Evolutionary conservation across 257 asterid genomes (phyloP).

Genomic region (Solanum paucissectum): DNA sequence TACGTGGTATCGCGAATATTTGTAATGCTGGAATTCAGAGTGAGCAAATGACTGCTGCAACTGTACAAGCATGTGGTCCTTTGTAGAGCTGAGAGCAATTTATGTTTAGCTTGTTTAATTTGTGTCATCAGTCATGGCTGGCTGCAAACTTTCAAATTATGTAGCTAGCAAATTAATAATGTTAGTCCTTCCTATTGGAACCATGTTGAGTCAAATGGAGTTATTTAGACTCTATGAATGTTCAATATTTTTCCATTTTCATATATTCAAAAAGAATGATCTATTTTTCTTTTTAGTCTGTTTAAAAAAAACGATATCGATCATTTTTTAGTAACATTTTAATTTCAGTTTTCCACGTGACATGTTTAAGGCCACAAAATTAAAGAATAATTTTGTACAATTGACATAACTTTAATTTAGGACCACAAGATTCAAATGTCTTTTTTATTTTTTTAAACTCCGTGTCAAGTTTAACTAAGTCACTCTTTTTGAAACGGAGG

Average conservation of each 20-base stretch:
- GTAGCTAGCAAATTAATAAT: not conserved
- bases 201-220: not conserved
- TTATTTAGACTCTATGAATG: not conserved
- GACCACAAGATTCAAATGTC: not conserved
- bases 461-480: no score
- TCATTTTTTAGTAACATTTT: no score
- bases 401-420: not conserved
- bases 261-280: no score
- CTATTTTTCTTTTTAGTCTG: no score
- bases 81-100: not conserved
- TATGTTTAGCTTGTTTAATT: not conserved
- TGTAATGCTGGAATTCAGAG: conserved; percentile 63
- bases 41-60: conserved; percentile 70
- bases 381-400: no score
- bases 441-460: no score
- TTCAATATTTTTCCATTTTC: not conserved
- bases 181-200: not conserved
- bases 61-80: conserved; percentile 50
- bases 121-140: not conserved
- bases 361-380: not conserved
- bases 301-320: no score
- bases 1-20: conserved; percentile 77
- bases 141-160: not conserved
- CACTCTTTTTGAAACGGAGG: no score
- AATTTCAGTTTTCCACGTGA: not conserved